Evolutionary conservation across 1,284 basidiomycete genomes (phyloP), one percentile per base, ranked within the genome.

Genomic region (Sporisorium scitamineum): DNA sequence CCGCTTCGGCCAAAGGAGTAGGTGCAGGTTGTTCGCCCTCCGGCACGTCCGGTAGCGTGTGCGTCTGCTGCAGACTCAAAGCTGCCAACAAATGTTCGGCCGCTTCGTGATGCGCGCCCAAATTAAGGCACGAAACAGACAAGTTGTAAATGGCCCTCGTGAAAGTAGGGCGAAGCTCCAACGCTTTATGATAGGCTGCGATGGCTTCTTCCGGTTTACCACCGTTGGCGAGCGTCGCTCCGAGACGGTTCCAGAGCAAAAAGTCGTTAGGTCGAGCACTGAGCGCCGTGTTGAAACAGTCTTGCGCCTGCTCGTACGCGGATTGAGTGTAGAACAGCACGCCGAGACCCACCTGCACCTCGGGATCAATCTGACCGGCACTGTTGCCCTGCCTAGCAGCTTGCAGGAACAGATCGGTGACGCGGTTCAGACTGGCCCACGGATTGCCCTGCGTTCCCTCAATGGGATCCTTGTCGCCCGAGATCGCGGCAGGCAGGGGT

Each of bases 101-200:
- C 0, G 97, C 96, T 87, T 99, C 96, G 81, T 94, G 92, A 85
- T 94, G 90, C 8, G 95, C 94, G 20, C 95, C 95, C 54, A 99
- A 95, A 84, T 99, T 99, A 71, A 99, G 86, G 93, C 95, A 98
- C 22, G 95, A 94, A 26, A 98, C 95, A 39, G 94, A 95, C 37
- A 99, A 92, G 83, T 99, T 99, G 86, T 97, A 98, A 39, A 98
- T 95, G 7, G 96, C 97, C 13, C 97, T 90, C 0, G 97, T 98
- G 85, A 97, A 99, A 2, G 94, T 95, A 16, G 97, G 97, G 44
- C 95, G 91, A 53, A 98, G 88, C 81, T 92, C 92, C n/a, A 99
- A 88, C 0, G 97, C 97, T 84, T 95, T 91, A 71, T 93, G 90
- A 86, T 99, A 99, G 14, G 95, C 95, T 44, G 94, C 93, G 34